Base-by-base conservation (phyloP, 495 filamentous ascomycete genomes). In the Mytilinidion resinicola region DNA sequence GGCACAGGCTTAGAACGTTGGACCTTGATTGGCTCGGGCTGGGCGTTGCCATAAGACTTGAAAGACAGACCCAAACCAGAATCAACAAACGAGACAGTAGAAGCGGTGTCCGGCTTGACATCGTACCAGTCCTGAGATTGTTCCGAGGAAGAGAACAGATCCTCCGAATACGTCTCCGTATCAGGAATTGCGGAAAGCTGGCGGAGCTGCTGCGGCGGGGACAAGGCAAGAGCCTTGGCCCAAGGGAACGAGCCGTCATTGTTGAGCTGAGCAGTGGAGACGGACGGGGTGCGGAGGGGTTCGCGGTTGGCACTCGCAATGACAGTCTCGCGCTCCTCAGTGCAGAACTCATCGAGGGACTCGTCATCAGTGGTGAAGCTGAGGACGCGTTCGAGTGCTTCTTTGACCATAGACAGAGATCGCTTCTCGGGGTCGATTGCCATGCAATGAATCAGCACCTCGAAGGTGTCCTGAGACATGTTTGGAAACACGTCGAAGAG, bases 401-500 rank as follows among this genome's bases (percentile, higher is more conserved):
- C 81, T 58, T 87, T 88, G 52, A 91, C 83, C 56, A 78, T 86
- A 34, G 77, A 76, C 39, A 98, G 77, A 11, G 90, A 96, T 48
- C 93, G 86, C 78, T 90, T 96, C 60, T 80, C 78, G 10, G 93
- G 95, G 73, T 97, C 91, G 63, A 97, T 76, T 60, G 89, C 85
- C 78, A 98, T 78, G 66, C 89, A 90, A 67, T 91, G 81, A 33
- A 85, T 80, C 72, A 98, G 80, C 60, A 97, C 90, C 71, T 95
- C 89, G 68, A 87, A 98, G 0, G 93, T 96, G 68, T 98, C 93
- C 69, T 95, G 90, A 56, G 92, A 96, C 90, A 98, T 92, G 71
- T 90, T 95, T 30, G 93, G 90, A 72, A 98, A 98, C 67, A 97
- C 90, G 73, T 98, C 93, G 74, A 97, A 97, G 30, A 98, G 82